Evolutionary conservation across 164 flowering plant genomes (phyloP).

Genomic region (Platanus orientalis): DNA sequence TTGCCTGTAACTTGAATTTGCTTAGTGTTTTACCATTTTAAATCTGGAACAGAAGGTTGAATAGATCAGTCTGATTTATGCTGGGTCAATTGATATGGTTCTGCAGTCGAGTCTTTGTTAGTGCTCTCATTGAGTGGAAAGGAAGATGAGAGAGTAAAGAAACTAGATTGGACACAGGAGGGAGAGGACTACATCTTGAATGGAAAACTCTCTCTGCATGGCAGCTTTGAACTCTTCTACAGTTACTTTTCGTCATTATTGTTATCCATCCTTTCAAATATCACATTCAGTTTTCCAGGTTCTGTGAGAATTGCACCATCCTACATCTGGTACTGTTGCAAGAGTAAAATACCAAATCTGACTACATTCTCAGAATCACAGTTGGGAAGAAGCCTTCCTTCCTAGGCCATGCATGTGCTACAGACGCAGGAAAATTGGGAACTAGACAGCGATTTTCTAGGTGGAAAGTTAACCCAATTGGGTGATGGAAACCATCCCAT

Average conservation of each 20-base stretch:
- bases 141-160: background rate
- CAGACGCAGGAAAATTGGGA: no score
- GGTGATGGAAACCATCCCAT: no score
- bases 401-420: no score
- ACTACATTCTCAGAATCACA: no score
- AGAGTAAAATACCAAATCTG: no score
- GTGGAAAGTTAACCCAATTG: background rate
- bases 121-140: background rate
- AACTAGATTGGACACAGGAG: conserved; percentile 49
- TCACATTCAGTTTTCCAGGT: conserved; percentile 72
- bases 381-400: no score
- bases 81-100: background rate
- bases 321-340: no score
- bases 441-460: background rate
- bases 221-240: conserved; percentile 82
- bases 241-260: conserved; percentile 70
- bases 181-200: conserved; percentile 68
- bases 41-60: background rate
- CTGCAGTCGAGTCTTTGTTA: background rate
- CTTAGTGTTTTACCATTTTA: background rate
- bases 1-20: background rate
- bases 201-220: conserved; percentile 77
- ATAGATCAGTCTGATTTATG: background rate
- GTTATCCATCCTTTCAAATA: conserved; percentile 70
- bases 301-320: conserved; percentile 58